Evolutionary conservation across 768 basidiomycete species (phyloP), one percentile per base, ranked within the genome.

Genomic region (Boletus bicolor): DNA sequence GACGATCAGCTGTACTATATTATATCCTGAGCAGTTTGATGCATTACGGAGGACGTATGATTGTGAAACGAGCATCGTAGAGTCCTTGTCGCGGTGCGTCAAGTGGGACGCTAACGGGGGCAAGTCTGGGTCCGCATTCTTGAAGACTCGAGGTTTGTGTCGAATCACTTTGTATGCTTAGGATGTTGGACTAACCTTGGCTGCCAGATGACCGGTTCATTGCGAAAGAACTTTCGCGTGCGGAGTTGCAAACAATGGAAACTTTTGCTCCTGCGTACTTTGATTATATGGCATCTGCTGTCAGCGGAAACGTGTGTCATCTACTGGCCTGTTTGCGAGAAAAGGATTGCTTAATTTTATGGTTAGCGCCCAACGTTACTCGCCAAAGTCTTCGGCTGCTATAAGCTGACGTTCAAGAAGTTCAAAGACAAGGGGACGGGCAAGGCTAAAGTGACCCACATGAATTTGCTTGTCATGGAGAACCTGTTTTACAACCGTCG

Each of bases 381-480:
- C 7, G 96, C 97, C 36, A 98, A 98, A 74, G 89, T 98, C 51
- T 96, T 97, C 58, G 97, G 97, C 0, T 95, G 94, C 65, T 99
- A 90, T 72, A 96, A 97, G 68, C 79, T 99, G 58, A 91, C 90
- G 4, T 94, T 94, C 75, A 84, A 83, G 61, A 93, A 92, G 69
- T 82, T 83, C 2, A 83, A 85, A 28, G 91, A 90, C 60, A 82
- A 77, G 56, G 78, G 78, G 9, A 19, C 64, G 8, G 82, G 79
- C 51, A 91, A 79, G 72, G 82, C 84, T 7, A 92, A 91, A 67
- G 82, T 86, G 2, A 91, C 89, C 7, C 85, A 94, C 62, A 95
- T 98, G 91, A 97, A 97, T 65, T 77, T 99, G 21, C 75, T 98
- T 37, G 91, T 99, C 47, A 98, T 98, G 96, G 97, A 99, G 73